phyloP scores from a whole-genome alignment of 495 filamentous ascomycete species.

The Podospora pseudocomata region DNA sequence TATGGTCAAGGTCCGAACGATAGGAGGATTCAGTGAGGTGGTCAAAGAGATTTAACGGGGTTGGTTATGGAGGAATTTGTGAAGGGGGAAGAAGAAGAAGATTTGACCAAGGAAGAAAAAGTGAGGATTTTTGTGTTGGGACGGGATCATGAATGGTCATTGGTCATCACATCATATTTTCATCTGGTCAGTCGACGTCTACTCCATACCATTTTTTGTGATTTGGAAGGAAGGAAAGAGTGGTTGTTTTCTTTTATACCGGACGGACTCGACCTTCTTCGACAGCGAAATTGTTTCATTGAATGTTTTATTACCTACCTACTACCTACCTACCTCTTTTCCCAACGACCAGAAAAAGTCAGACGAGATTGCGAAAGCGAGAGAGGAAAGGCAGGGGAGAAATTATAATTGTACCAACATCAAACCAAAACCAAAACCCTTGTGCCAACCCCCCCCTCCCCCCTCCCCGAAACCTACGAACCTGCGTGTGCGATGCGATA shows the following conservation, averaged over 20 bases:
- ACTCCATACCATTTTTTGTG: background rate
- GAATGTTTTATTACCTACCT: background rate
- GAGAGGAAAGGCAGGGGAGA: background rate
- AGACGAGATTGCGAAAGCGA: background rate
- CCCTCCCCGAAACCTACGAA: background rate
- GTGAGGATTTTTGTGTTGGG: background rate
- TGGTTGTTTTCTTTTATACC: background rate
- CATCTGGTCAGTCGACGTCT: background rate
- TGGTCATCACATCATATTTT: background rate
- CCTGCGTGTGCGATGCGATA: background rate
- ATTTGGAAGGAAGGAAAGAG: background rate
- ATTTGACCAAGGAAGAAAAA: background rate
- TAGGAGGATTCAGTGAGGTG: background rate
- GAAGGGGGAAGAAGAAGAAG: background rate
- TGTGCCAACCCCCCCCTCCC: background rate
- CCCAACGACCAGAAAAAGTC: background rate
- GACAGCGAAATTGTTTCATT: background rate
- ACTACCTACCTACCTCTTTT: background rate
- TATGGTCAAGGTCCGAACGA: constrained; percentile 2
- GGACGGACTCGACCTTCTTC: background rate
- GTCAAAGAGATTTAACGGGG: background rate
- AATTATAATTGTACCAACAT: background rate
- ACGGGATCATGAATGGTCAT: background rate
- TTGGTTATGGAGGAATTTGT: background rate
- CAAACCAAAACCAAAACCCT: background rate